Conservation (phyloP, 2,329 filamentous ascomycete genomes). For the Stagonosporopsis chrysanthemi region DNA sequence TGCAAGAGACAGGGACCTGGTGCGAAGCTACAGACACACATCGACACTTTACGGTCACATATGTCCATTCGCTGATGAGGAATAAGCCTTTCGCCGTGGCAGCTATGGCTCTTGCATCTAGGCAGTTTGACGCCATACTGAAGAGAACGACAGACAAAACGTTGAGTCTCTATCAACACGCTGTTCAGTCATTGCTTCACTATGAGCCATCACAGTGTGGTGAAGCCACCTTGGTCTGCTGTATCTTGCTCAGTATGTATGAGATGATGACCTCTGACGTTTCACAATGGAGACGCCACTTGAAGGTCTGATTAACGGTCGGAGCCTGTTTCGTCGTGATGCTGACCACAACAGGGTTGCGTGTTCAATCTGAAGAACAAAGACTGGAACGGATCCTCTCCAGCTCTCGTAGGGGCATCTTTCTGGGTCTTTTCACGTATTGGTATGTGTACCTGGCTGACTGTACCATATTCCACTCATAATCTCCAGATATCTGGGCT, state of each 20-base stretch:
- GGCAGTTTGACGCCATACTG: background rate
- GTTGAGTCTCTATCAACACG: conserved; percentile 2
- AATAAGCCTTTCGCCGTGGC: background rate
- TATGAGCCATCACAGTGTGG: conserved; percentile 1
- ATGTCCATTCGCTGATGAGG: background rate
- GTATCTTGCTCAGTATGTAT: conserved; percentile 3
- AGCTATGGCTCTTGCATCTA: conserved; percentile 5
- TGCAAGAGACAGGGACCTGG: background rate
- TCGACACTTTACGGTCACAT: background rate
- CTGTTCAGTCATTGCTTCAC: background rate
- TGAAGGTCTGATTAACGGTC: background rate
- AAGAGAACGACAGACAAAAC: background rate
- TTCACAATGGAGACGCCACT: conserved; percentile 2
- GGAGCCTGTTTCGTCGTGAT: background rate
- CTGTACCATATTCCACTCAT: background rate
- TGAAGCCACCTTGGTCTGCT: conserved; percentile 1
- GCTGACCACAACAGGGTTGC: background rate
- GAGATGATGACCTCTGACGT: conserved; percentile 4
- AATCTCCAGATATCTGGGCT: background rate
- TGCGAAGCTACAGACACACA: background rate
- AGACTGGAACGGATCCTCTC: conserved; percentile 1
- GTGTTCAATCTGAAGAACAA: conserved; percentile 3
- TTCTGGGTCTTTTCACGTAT: conserved; percentile 6
- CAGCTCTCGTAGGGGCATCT: background rate
- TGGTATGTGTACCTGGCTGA: background rate